Evolutionary conservation across 345 rosid species (phyloP).

Genomic region (Eucalyptus dawsonii): DNA sequence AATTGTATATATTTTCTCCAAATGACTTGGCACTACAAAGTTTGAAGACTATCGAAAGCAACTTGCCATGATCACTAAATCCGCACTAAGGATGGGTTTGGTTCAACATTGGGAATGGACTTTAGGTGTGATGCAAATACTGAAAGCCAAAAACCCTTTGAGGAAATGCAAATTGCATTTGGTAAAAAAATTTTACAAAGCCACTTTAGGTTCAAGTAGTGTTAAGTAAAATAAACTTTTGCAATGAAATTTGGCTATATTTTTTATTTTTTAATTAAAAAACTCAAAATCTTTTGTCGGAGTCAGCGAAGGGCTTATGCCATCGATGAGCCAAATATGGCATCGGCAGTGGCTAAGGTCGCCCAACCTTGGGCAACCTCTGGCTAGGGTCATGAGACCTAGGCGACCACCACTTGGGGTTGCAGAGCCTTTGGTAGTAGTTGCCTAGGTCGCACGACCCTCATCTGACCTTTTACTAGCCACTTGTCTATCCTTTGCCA

Average conservation of each 20-base stretch:
- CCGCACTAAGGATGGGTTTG: not conserved
- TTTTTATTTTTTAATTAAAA: too few species aligned
- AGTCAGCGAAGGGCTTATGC: not conserved
- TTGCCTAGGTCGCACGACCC: fast-evolving
- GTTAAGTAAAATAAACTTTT: too few species aligned
- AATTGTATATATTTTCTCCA: not conserved
- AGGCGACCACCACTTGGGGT: not conserved
- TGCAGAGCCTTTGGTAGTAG: fast-evolving
- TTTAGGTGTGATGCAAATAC: not conserved
- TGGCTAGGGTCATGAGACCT: not conserved
- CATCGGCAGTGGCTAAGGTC: too few species aligned
- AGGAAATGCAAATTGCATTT: too few species aligned
- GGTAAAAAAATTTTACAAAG: not conserved
- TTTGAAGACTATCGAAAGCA: not conserved
- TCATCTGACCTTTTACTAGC: fast-evolving
- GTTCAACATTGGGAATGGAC: not conserved
- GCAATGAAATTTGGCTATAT: not conserved
- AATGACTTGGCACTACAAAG: not conserved
- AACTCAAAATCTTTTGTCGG: fast-evolving
- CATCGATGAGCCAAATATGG: not conserved
- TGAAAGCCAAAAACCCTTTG: not conserved
- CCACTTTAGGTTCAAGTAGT: not conserved
- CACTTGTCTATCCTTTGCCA: not conserved
- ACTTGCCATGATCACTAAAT: not conserved
- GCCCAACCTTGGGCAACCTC: too few species aligned